phyloP scores from a whole-genome alignment of 352 stramenopile species.

The Pythium folliculosum region DNA sequence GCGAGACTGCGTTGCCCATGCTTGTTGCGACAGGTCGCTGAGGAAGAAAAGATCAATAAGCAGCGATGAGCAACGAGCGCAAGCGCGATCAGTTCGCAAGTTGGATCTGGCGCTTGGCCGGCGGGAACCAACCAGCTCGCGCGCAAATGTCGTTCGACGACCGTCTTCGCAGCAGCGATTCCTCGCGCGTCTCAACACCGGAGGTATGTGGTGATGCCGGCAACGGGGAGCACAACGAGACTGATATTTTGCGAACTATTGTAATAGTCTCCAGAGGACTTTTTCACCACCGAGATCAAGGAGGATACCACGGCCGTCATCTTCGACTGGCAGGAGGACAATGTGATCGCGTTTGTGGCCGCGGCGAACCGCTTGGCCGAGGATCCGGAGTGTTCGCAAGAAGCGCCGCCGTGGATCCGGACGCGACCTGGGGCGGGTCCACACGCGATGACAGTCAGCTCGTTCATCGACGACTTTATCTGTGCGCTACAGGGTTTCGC shows the following conservation, averaged over 20 bases:
- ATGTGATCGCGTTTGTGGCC: slow-evolving; percentile 5
- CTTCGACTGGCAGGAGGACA: slow-evolving; percentile 11
- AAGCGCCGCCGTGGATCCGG: slow-evolving; percentile 15
- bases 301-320: background rate
- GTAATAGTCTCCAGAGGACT: background rate
- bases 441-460: slow-evolving; percentile 21
- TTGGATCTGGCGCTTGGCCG: no score
- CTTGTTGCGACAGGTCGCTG: no score
- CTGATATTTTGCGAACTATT: background rate
- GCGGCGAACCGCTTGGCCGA: slow-evolving; percentile 13
- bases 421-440: slow-evolving; percentile 5
- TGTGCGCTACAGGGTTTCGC: slow-evolving; percentile 13
- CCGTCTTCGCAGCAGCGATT: no score
- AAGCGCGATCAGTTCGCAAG: no score
- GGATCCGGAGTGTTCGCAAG: background rate
- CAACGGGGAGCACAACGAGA: no score
- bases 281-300: background rate
- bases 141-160: no score
- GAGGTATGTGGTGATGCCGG: no score
- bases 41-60: no score
- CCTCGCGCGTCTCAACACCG: no score
- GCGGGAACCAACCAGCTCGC: no score
- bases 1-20: no score
- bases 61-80: no score
- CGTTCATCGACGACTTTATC: slow-evolving; percentile 22